Conservation (phyloP, 139 green algal species). For the Tetradesmus obliquus region DNA sequence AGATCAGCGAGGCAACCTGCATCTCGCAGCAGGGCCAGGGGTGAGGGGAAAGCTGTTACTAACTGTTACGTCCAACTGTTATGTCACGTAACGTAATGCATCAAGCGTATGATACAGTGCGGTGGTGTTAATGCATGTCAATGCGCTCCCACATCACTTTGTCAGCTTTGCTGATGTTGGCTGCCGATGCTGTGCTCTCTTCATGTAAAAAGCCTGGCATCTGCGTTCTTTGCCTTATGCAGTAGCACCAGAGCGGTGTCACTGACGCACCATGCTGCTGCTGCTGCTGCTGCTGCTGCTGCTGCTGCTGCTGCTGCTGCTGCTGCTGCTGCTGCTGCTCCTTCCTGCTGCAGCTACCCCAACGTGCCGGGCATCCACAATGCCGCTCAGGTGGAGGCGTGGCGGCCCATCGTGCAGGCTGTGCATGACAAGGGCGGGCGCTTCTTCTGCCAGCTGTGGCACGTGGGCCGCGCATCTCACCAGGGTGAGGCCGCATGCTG, state of each 20-base stretch:
- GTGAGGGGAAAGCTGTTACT: constrained; percentile 33
- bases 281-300: too few relatives aligned
- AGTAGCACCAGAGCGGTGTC: too few relatives aligned
- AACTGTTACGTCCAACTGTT: not conserved
- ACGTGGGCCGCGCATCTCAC: constrained; percentile 70
- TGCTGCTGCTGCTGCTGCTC: not conserved
- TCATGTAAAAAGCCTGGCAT: too few relatives aligned
- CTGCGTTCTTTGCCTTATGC: too few relatives aligned
- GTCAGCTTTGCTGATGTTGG: too few relatives aligned
- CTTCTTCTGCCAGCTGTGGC: constrained; percentile 89
- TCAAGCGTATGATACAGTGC: too few relatives aligned
- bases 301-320: not conserved
- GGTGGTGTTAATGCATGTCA: not conserved
- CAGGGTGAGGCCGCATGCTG: constrained; percentile 24
- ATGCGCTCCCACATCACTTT: not conserved
- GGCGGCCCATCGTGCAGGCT: constrained; percentile 81
- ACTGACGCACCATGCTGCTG: too few relatives aligned
- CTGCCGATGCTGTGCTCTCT: too few relatives aligned
- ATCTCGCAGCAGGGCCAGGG: constrained; percentile 59
- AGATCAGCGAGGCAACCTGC: constrained; percentile 74
- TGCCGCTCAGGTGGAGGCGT: constrained; percentile 81
- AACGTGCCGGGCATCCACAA: constrained; percentile 77
- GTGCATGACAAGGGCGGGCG: constrained; percentile 77
- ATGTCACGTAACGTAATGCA: not conserved
- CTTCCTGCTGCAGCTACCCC: constrained; percentile 59